These are phyloP conservation scores for Helotiales sp. DNA, from an alignment of 2,329 filamentous ascomycete genomes.

Conservation along the genomic window DNA sequence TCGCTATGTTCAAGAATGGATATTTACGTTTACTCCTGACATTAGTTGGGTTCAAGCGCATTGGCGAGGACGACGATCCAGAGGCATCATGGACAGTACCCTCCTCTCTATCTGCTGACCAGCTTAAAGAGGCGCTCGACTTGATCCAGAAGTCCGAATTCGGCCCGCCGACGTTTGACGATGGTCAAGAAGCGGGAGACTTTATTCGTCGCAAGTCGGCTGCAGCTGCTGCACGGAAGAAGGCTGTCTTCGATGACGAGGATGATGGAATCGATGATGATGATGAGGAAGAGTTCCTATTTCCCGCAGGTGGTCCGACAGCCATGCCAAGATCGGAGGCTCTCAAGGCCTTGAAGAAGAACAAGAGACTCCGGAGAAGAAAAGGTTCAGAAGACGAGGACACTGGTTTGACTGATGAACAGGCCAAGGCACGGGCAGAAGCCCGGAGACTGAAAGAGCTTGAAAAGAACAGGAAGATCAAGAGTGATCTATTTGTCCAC, in stretches of 20 bases:
- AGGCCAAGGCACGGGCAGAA: constrained; percentile 59
- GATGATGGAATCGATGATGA: constrained; percentile 58
- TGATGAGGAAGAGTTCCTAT: constrained; percentile 56
- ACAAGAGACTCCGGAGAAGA: constrained; percentile 45
- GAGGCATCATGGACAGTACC: constrained; percentile 81
- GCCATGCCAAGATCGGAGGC: constrained; percentile 52
- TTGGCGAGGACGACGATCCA: constrained; percentile 60
- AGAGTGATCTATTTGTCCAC: constrained; percentile 79
- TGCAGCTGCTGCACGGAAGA: constrained; percentile 48
- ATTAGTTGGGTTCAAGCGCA: constrained; percentile 67
- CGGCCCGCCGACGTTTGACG: constrained; percentile 74
- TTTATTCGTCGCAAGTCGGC: constrained; percentile 70
- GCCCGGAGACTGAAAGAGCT: constrained; percentile 65
- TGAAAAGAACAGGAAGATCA: constrained; percentile 79
- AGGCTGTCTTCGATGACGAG: constrained; percentile 69
- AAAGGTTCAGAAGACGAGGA: constrained; percentile 44
- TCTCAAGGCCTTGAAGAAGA: constrained; percentile 58
- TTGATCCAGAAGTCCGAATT: constrained; percentile 78
- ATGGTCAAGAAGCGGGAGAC: constrained; percentile 67
- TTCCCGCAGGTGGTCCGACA: constrained; percentile 69
- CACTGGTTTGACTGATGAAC: constrained; percentile 55
- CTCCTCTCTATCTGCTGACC: constrained; percentile 58
- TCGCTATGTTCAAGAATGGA: constrained; percentile 85
- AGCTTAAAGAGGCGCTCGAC: constrained; percentile 68
- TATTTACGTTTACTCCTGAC: constrained; percentile 83